A percentile compares a stretch with the other conserved stretches of the same genome.
phyloP scores from a whole-genome alignment of 805 yeast species.

The Candida suzukii region DNA sequence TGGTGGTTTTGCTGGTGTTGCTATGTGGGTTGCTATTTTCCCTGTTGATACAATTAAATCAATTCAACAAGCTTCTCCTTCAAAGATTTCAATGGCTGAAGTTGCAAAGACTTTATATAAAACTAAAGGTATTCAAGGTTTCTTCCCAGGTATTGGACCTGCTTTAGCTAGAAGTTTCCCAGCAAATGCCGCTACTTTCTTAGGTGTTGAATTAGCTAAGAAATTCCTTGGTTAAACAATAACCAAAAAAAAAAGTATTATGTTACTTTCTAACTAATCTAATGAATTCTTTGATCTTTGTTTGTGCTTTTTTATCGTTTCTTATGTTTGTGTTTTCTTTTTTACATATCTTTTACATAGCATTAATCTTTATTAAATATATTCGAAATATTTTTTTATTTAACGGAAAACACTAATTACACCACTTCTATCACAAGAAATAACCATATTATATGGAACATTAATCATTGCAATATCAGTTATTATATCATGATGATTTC shows the following conservation, averaged over 20 bases:
- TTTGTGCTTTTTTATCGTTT: too few species aligned
- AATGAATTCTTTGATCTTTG: too few species aligned
- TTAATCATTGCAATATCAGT: slow-evolving; percentile 38
- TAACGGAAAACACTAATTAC: slow-evolving; percentile 50
- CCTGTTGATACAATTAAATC: slow-evolving; percentile 94
- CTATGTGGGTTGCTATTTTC: slow-evolving; percentile 96
- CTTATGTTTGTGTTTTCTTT: too few species aligned
- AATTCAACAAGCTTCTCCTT: slow-evolving; percentile 61
- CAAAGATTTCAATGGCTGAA: slow-evolving; percentile 45
- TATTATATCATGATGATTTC: slow-evolving; percentile 45
- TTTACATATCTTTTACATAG: too few species aligned
- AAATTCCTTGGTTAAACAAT: slow-evolving; percentile 2
- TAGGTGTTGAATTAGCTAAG: slow-evolving; percentile 83
- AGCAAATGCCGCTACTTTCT: slow-evolving; percentile 97
- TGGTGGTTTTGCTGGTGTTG: slow-evolving; percentile 94
- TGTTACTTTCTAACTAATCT: too few species aligned
- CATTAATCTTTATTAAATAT: too few species aligned
- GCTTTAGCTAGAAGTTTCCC: slow-evolving; percentile 94
- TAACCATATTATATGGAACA: slow-evolving; percentile 50
- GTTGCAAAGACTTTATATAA: slow-evolving; percentile 65
- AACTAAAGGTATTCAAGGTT: slow-evolving; percentile 79
- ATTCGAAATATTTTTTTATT: too few species aligned
- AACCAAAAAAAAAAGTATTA: background rate
- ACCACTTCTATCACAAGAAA: slow-evolving; percentile 66
- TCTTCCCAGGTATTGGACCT: slow-evolving; percentile 97